Evolutionary conservation across 2,329 filamentous ascomycete species (phyloP), one percentile per base, ranked within the genome.

Genomic region (Podosphaera leucotricha): DNA sequence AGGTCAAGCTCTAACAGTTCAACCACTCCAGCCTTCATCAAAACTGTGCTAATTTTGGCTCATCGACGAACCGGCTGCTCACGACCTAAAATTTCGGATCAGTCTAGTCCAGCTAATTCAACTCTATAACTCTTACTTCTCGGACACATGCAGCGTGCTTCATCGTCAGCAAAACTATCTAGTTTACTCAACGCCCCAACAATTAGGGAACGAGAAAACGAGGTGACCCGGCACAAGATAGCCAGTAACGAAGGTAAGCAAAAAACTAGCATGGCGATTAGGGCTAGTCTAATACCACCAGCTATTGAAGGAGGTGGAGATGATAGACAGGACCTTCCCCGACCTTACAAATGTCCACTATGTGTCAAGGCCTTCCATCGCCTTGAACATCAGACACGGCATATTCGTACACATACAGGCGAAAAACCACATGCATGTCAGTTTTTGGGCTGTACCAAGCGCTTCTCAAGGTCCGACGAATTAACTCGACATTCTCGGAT

Each of bases 301-400:
- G 53, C 55, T 49, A 52, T 53, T 49, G 61, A 61, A 46, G 50
- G 48, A 15, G n/a, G n/a, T 13, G 28, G 28, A 28, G 56, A 57
- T 15, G 54, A 68, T 63, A 52, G 53, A 50, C 56, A 53, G 46
- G 87, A 95, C 62, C 73, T 95, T 44, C 90, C 90, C 47, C 78
- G 90, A 46, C 87, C 87, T 0, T 98, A 98, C 75, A 95, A 95
- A 68, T 98, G 87, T 63, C 86, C 87, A 48, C 74, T 98, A 50
- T 98, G 90, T 67, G 87, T 94, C 57, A 92, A 94, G 71, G 87
- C 90, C 48, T 98, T 98, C 66, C 90, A 95, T 68, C 84, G 90
- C 50, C 71, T 98, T 37, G 48, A 50, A 20, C 48, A 50, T 44
- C 48, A 52, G 47, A 52, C 47, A 64, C 49, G 77, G 55, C 87